These are phyloP conservation scores for Skeletonema grethae DNA, from an alignment of 108 stramenopile genomes.

Conservation along the genomic window DNA sequence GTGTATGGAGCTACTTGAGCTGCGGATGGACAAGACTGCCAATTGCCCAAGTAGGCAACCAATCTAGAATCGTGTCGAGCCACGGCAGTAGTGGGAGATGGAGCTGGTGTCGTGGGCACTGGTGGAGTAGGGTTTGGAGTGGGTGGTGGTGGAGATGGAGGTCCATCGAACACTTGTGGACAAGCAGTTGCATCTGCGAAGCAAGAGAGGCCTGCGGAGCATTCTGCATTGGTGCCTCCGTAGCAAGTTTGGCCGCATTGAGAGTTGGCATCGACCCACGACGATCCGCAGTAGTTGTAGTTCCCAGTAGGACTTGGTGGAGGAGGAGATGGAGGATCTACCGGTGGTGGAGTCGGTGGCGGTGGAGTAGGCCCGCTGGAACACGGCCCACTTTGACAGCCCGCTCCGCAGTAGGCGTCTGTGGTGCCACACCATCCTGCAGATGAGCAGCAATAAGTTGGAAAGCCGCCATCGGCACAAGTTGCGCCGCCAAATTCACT, in stretches of 20 bases:
- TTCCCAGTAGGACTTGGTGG: background rate
- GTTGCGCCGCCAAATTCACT: background rate
- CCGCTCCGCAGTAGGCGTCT: background rate
- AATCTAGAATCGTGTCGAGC: conserved; percentile 48
- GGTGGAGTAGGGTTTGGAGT: conserved; percentile 11
- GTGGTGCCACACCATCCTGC: background rate
- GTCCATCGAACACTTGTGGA: background rate
- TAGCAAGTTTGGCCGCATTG: conserved; percentile 1
- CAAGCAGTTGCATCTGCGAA: background rate
- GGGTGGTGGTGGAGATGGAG: background rate
- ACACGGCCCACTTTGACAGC: conserved; percentile 3
- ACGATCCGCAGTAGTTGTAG: conserved; percentile 6
- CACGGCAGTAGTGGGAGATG: conserved; percentile 6
- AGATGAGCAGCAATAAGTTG: background rate
- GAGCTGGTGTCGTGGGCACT: conserved; percentile 16
- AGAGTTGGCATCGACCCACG: background rate
- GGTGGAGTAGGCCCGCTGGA: background rate
- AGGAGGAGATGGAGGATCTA: background rate
- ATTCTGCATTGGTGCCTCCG: background rate
- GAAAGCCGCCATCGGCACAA: background rate
- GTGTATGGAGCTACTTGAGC: conserved; percentile 56
- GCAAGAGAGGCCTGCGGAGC: background rate
- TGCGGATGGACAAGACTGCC: conserved; percentile 58
- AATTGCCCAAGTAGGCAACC: conserved; percentile 68
- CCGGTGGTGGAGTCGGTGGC: background rate